These are phyloP conservation scores for Heracleum sosnowskyi DNA, from an alignment of 129 eudicot genomes.

Conservation along the genomic window DNA sequence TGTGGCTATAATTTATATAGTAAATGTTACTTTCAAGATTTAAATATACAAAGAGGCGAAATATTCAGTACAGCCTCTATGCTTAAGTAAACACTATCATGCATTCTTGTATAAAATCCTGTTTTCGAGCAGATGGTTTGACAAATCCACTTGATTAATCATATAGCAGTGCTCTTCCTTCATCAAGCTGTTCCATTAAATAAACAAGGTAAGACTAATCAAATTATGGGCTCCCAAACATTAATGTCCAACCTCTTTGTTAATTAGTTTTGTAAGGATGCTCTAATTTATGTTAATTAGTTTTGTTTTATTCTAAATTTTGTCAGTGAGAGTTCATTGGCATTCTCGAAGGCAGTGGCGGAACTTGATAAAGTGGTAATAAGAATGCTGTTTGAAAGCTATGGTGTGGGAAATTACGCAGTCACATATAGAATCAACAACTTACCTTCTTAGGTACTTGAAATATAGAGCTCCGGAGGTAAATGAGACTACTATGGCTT, in stretches of 20 bases:
- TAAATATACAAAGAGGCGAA: neutral
- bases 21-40: neutral
- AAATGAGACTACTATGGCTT: slow-evolving; percentile 58
- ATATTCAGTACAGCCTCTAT: neutral
- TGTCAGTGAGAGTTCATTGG: slow-evolving; percentile 37
- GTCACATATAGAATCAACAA: slow-evolving; percentile 43
- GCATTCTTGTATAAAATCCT: neutral
- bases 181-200: neutral
- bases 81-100: no score
- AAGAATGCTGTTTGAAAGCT: slow-evolving; percentile 62
- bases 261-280: no score
- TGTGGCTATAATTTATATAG: no score
- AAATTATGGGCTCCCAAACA: slow-evolving; percentile 44
- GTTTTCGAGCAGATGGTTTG: neutral
- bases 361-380: slow-evolving; percentile 40
- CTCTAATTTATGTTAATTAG: neutral
- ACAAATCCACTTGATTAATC: neutral
- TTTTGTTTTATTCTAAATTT: neutral
- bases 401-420: slow-evolving; percentile 31
- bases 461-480: slow-evolving; percentile 55
- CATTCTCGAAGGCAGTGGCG: slow-evolving; percentile 46
- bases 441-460: slow-evolving; percentile 61
- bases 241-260: slow-evolving; percentile 31
- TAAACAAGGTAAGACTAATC: neutral
- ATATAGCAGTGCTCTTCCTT: neutral